phyloP scores from a whole-genome alignment of 2,329 filamentous ascomycete genomes.

The Trichoderma brevicompactum region DNA sequence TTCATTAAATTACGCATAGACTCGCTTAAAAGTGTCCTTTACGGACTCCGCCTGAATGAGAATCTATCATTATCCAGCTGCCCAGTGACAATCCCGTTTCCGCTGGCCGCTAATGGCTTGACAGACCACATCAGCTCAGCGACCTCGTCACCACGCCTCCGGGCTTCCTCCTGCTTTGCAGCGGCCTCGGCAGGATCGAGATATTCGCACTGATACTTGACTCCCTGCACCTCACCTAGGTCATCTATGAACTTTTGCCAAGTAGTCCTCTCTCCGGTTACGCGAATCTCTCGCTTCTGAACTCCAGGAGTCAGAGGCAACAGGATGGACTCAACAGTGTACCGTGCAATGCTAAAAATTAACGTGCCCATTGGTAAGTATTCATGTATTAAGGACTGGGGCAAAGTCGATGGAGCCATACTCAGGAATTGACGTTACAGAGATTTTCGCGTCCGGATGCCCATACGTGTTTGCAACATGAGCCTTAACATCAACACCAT shows the following conservation, averaged over 20 bases:
- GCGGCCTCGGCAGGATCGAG: constrained; percentile 1
- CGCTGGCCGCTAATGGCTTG: constrained; percentile 11
- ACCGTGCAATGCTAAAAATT: background rate
- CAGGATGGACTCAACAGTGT: constrained; percentile 6
- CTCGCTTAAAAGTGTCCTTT: background rate
- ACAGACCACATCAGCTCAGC: constrained; percentile 13
- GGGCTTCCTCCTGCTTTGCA: constrained; percentile 2
- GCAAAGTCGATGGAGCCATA: background rate
- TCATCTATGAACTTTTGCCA: constrained; percentile 12
- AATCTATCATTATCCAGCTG: constrained; percentile 21
- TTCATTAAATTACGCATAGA: constrained; percentile 3
- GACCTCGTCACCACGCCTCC: background rate
- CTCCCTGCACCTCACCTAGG: constrained; percentile 5
- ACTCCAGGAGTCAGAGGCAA: background rate
- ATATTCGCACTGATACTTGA: constrained; percentile 1
- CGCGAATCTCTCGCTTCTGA: constrained; percentile 10
- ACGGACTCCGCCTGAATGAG: constrained; percentile 12
- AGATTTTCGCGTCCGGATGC: background rate
- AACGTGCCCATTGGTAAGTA: background rate
- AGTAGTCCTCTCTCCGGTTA: background rate
- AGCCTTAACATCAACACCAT: background rate
- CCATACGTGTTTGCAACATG: constrained; percentile 11
- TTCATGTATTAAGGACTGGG: fast-evolving
- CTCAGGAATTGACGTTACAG: constrained; percentile 9
- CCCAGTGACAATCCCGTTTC: constrained; percentile 8